Percentiles rank a stretch among this genome's conserved stretches.
These are phyloP conservation scores for Periconia sp. DNA, from an alignment of 2,329 filamentous ascomycete genomes.

Conservation along the genomic window DNA sequence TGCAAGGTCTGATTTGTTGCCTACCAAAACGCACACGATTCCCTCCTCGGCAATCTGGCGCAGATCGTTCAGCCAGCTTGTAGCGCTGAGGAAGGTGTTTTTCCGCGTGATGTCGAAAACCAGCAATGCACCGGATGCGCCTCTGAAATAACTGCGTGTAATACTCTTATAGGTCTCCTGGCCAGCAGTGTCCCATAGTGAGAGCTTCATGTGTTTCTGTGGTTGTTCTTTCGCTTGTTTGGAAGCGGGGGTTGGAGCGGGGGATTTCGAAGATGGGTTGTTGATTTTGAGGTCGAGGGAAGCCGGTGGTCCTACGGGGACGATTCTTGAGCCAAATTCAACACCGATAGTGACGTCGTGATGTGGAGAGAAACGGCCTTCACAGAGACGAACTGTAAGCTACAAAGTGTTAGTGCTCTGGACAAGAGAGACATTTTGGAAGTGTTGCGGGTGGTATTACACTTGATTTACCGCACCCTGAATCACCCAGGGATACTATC, in stretches of 20 bases:
- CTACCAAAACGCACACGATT: slow-evolving; percentile 91
- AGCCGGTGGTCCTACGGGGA: slow-evolving; percentile 84
- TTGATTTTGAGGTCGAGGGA: slow-evolving; percentile 60
- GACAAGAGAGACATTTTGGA: not conserved
- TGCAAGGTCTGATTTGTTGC: slow-evolving; percentile 90
- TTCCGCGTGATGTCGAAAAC: slow-evolving; percentile 93
- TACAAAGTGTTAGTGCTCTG: slow-evolving; percentile 37
- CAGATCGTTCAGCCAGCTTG: slow-evolving; percentile 91
- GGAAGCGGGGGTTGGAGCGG: slow-evolving; percentile 20
- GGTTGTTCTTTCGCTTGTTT: slow-evolving; percentile 36
- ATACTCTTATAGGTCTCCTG: slow-evolving; percentile 98
- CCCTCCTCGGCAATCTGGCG: slow-evolving; percentile 93
- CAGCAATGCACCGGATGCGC: slow-evolving; percentile 74
- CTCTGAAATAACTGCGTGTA: slow-evolving; percentile 90
- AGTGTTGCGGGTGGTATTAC: slow-evolving; percentile 42
- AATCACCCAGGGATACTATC: slow-evolving; percentile 96
- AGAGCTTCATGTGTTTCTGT: slow-evolving; percentile 87
- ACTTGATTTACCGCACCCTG: slow-evolving; percentile 89
- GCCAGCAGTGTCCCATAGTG: slow-evolving; percentile 92
- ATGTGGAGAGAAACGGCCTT: slow-evolving; percentile 89
- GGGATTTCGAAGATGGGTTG: slow-evolving; percentile 43
- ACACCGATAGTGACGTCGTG: slow-evolving; percentile 98
- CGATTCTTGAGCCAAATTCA: slow-evolving; percentile 91
- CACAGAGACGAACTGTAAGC: slow-evolving; percentile 92
- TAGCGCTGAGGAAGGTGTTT: slow-evolving; percentile 83